Conservation (phyloP, 768 basidiomycete genomes). For the Termitomyces sp. region DNA sequence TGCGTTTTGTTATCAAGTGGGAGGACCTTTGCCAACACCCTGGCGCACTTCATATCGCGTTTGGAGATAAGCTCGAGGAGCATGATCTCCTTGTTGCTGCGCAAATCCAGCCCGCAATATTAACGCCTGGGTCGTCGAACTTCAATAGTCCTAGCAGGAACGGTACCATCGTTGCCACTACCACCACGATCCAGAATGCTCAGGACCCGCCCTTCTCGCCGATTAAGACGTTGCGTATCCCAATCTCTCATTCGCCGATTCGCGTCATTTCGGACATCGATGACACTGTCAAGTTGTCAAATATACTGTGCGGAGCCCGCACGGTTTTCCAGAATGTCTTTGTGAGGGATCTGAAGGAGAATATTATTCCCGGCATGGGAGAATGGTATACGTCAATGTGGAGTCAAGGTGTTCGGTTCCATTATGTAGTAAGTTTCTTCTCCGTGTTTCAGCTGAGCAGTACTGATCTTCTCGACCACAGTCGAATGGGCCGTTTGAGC, state of each 20-base stretch:
- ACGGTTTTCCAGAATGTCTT: constrained; percentile 90
- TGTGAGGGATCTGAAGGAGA: constrained; percentile 77
- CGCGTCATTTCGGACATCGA: constrained; percentile 93
- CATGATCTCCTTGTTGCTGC: constrained; percentile 56
- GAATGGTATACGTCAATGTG: constrained; percentile 75
- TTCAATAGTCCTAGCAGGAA: not conserved
- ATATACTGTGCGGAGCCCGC: constrained; percentile 75
- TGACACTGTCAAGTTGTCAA: constrained; percentile 84
- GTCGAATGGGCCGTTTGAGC: constrained; percentile 89
- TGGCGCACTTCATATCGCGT: constrained; percentile 51
- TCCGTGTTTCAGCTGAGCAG: not conserved
- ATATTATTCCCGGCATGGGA: constrained; percentile 79
- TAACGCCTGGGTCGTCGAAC: constrained; percentile 6
- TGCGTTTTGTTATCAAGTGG: constrained; percentile 63
- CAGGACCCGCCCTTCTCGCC: not conserved
- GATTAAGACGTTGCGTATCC: constrained; percentile 33
- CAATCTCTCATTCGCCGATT: constrained; percentile 60
- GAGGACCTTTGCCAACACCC: constrained; percentile 64
- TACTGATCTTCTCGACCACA: not conserved
- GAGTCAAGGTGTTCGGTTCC: constrained; percentile 71
- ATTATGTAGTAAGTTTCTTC: constrained; percentile 75
- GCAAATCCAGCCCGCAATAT: constrained; percentile 41
- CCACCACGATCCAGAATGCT: not conserved
- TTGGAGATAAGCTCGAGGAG: constrained; percentile 48
- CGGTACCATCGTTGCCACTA: no score